Percentiles rank a stretch among this genome's conserved stretches.
These are phyloP conservation scores for Pyrenophora tritici-repentis DNA, from an alignment of 2,329 filamentous ascomycete species.

Conservation along the genomic window DNA sequence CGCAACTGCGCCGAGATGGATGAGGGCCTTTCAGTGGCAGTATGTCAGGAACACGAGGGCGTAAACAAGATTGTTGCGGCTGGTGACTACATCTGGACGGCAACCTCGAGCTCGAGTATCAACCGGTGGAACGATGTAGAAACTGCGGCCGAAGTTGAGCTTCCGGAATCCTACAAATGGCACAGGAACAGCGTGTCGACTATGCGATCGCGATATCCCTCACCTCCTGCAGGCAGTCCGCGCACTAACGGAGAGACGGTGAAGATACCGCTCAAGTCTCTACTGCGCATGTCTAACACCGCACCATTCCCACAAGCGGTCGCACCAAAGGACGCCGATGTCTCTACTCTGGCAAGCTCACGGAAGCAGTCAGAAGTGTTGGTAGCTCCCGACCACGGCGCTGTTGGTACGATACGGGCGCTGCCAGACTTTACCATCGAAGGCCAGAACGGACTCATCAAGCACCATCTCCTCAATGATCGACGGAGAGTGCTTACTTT, in stretches of 20 bases:
- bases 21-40: constrained; percentile 85
- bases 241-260: constrained; percentile 47
- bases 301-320: constrained; percentile 69
- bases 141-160: constrained; percentile 70
- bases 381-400: constrained; percentile 45
- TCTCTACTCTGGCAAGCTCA: constrained; percentile 56
- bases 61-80: constrained; percentile 68
- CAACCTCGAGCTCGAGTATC: constrained; percentile 87
- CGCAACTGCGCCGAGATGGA: constrained; percentile 77
- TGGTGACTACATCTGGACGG: constrained; percentile 84
- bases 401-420: constrained; percentile 46
- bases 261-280: constrained; percentile 75
- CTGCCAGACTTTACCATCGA: constrained; percentile 69
- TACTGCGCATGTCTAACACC: constrained; percentile 83
- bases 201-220: constrained; percentile 49
- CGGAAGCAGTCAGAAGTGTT: constrained; percentile 65
- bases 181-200: constrained; percentile 62
- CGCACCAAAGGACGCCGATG: constrained; percentile 60
- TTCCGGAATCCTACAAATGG: constrained; percentile 53
- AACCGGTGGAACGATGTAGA: constrained; percentile 90
- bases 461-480: constrained; percentile 90
- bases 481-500: constrained; percentile 85
- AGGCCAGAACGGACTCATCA: constrained; percentile 92
- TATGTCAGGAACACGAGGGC: constrained; percentile 88
- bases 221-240: constrained; percentile 42